A percentile compares a stretch with the other conserved stretches of the same genome.
phyloP scores from a whole-genome alignment of 1,284 basidiomycete species.

The Mycena citricolor region DNA sequence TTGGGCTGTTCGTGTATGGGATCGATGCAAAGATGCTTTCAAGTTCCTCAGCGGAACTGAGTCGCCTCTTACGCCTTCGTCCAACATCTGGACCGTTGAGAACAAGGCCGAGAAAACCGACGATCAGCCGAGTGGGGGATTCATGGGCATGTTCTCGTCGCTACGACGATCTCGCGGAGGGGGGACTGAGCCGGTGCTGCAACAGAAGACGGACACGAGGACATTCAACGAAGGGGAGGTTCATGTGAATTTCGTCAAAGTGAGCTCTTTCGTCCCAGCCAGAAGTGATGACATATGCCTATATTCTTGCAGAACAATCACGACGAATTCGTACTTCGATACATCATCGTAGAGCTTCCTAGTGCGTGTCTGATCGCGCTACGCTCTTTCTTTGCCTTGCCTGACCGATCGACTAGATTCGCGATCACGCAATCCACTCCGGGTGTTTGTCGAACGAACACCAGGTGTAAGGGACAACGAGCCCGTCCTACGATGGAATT shows the following conservation, averaged over 20 bases:
- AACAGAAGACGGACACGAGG: conserved; percentile 37
- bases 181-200: conserved; percentile 33
- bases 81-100: conserved; percentile 32
- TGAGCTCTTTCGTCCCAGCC: conserved; percentile 29
- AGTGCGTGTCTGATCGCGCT: conserved; percentile 46
- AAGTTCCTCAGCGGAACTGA: conserved; percentile 68
- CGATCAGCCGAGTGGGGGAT: conserved; percentile 50
- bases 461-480: conserved; percentile 70
- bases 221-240: conserved; percentile 78
- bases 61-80: conserved; percentile 35
- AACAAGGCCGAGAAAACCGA: conserved; percentile 36
- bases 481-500: conserved; percentile 66
- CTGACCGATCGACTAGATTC: conserved; percentile 47
- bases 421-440: conserved; percentile 55
- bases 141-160: conserved; percentile 65
- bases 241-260: conserved; percentile 74
- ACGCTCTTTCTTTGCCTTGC: conserved; percentile 10
- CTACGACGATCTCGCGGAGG: conserved; percentile 46
- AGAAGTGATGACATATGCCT: conserved; percentile 22
- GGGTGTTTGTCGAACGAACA: conserved; percentile 70
- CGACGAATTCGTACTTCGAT: conserved; percentile 76
- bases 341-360: conserved; percentile 76
- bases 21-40: conserved; percentile 56
- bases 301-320: conserved; percentile 55
- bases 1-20: conserved; percentile 38